Percentiles rank a stretch among this genome's conserved stretches.
Evolutionary conservation across 176 grass and related monocot species (phyloP).

Genomic region (Oryza nivara): DNA sequence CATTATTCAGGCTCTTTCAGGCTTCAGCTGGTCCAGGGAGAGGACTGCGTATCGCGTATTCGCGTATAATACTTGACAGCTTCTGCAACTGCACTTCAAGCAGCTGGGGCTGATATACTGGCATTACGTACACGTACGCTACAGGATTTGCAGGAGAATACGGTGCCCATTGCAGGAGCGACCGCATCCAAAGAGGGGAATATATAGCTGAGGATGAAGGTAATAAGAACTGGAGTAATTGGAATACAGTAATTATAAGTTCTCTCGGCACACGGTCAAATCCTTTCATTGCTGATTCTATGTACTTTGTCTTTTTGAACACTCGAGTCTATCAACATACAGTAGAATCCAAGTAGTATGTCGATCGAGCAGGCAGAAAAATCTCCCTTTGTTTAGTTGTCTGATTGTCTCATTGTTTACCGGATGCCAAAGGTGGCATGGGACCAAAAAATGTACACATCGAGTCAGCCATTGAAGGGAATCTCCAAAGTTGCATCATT

Average conservation of each 20-base stretch:
- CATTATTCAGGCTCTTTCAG: background rate
- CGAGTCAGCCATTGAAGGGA: slow-evolving; percentile 10
- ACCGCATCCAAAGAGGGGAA: background rate
- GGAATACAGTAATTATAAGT: background rate
- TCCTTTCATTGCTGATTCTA: background rate
- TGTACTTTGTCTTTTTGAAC: background rate
- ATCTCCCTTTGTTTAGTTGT: background rate
- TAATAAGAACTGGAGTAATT: background rate
- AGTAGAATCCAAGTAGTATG: background rate
- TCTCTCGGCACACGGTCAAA: background rate
- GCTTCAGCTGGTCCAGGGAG: background rate
- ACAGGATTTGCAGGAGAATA: background rate
- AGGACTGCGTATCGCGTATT: background rate
- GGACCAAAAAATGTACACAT: background rate
- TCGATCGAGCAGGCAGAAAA: background rate
- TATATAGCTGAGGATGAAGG: background rate
- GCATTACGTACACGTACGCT: background rate
- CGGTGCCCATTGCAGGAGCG: background rate
- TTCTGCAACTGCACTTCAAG: background rate
- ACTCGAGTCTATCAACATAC: background rate
- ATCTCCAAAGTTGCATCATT: slow-evolving; percentile 28
- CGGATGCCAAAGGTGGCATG: background rate
- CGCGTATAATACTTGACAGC: background rate
- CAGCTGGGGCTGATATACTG: background rate
- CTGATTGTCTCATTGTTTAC: background rate